Conservation (phyloP, 768 basidiomycete species). For the Termitomyces bulborhizus region DNA sequence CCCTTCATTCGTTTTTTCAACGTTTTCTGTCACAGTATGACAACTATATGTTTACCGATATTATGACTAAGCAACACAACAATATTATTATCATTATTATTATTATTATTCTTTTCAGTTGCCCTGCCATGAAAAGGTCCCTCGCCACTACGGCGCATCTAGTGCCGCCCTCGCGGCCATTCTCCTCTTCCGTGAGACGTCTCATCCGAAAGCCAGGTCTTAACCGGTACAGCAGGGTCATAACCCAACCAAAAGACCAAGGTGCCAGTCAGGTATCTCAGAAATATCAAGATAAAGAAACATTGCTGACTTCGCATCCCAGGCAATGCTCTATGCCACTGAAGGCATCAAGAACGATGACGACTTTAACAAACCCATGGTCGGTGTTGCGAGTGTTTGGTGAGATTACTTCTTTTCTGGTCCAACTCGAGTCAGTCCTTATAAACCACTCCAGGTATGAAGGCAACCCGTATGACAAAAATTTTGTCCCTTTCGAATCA, state of each 20-base stretch:
- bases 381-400: slow-evolving; percentile 97
- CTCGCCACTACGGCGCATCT: slow-evolving; percentile 17
- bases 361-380: slow-evolving; percentile 95
- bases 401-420: slow-evolving; percentile 30
- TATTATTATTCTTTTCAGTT: too few species aligned
- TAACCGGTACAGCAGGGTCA: slow-evolving; percentile 69
- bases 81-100: not conserved
- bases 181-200: slow-evolving; percentile 33
- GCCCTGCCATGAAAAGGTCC: slow-evolving; percentile 17
- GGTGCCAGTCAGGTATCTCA: slow-evolving; percentile 80
- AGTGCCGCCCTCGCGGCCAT: slow-evolving; percentile 25
- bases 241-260: slow-evolving; percentile 92
- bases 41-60: not conserved
- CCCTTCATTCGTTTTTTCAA: not conserved
- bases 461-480: slow-evolving; percentile 79
- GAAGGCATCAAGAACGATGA: slow-evolving; percentile 76
- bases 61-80: slow-evolving; percentile 13
- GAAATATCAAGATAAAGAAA: slow-evolving; percentile 3
- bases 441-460: slow-evolving; percentile 70
- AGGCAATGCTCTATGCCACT: slow-evolving; percentile 99
- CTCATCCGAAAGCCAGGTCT: slow-evolving; percentile 35
- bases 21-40: not conserved
- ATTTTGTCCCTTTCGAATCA: slow-evolving; percentile 21
- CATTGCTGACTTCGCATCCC: not conserved
- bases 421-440: slow-evolving; percentile 6